Conservation (phyloP, 2,329 filamentous ascomycete species). For the Niveomyces coronatus region DNA sequence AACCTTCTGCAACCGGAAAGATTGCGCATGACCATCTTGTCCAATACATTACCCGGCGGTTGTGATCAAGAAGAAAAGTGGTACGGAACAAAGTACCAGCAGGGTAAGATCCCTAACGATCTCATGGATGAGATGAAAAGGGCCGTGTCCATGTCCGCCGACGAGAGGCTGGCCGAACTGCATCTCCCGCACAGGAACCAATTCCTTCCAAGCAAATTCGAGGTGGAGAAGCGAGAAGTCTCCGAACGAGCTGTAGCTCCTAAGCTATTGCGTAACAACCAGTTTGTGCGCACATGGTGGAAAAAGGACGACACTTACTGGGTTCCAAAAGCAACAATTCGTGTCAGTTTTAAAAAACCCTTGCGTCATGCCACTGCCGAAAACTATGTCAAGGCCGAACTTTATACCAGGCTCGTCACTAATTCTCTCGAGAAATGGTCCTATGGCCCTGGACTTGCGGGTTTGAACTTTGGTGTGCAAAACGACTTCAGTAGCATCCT, state of each 20-base stretch:
- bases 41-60: constrained; percentile 72
- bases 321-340: constrained; percentile 88
- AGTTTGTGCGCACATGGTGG: constrained; percentile 76
- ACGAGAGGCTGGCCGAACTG: constrained; percentile 56
- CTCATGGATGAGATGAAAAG: constrained; percentile 61
- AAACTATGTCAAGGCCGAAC: constrained; percentile 63
- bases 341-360: constrained; percentile 70
- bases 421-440: constrained; percentile 89
- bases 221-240: constrained; percentile 92
- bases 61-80: constrained; percentile 90
- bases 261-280: constrained; percentile 75
- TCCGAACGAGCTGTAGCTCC: constrained; percentile 63
- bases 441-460: constrained; percentile 90
- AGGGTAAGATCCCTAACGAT: constrained; percentile 66
- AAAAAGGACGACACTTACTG: constrained; percentile 99
- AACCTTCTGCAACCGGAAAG: constrained; percentile 75
- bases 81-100: constrained; percentile 92
- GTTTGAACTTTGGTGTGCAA: constrained; percentile 71
- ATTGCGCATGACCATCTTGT: constrained; percentile 74
- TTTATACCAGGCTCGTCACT: constrained; percentile 78
- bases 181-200: constrained; percentile 89
- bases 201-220: constrained; percentile 86
- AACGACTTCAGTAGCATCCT: constrained; percentile 64
- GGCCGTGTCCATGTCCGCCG: constrained; percentile 47
- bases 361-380: constrained; percentile 70